These are phyloP conservation scores for Ministeria vibrans DNA, from an alignment of 78 protist genomes.

Conservation along the genomic window DNA sequence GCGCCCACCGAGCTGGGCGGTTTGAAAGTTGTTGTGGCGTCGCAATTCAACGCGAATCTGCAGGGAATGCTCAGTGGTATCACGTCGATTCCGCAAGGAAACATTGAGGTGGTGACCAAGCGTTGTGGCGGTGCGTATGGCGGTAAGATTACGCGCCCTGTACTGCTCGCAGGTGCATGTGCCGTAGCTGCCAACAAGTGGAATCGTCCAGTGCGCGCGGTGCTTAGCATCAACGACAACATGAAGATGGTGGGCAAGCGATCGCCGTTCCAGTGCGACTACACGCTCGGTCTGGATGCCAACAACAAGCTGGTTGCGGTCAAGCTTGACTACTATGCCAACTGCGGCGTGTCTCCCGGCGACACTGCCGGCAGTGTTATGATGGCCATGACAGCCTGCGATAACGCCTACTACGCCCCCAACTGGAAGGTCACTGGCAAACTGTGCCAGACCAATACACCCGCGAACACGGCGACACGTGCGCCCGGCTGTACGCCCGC, in stretches of 20 bases:
- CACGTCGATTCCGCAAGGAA: constrained; percentile 23
- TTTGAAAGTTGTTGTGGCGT: not conserved
- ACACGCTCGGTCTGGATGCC: constrained; percentile 31
- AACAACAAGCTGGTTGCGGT: constrained; percentile 32
- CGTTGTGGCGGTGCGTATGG: constrained; percentile 74
- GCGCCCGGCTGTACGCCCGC: constrained; percentile 35
- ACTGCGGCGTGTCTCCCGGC: constrained; percentile 41
- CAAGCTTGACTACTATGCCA: not conserved
- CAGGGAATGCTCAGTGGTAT: not conserved
- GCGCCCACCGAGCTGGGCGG: constrained; percentile 30
- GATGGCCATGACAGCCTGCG: not conserved
- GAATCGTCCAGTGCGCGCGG: constrained; percentile 18
- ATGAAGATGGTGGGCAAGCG: constrained; percentile 30
- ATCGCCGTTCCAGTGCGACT: constrained; percentile 4
- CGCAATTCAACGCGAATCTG: not conserved
- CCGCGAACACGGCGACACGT: constrained; percentile 21
- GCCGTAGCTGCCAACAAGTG: constrained; percentile 45
- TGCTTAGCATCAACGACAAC: constrained; percentile 26
- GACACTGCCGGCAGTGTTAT: not conserved
- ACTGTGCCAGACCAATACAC: constrained; percentile 10
- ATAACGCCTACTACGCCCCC: constrained; percentile 8
- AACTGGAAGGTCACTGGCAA: constrained; percentile 1
- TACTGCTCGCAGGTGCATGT: constrained; percentile 28
- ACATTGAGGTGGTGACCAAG: constrained; percentile 15
- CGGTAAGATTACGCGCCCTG: constrained; percentile 42